Conservation (phyloP, 2,329 filamentous ascomycete species). For the Cylindrodendrum hubeiense region DNA sequence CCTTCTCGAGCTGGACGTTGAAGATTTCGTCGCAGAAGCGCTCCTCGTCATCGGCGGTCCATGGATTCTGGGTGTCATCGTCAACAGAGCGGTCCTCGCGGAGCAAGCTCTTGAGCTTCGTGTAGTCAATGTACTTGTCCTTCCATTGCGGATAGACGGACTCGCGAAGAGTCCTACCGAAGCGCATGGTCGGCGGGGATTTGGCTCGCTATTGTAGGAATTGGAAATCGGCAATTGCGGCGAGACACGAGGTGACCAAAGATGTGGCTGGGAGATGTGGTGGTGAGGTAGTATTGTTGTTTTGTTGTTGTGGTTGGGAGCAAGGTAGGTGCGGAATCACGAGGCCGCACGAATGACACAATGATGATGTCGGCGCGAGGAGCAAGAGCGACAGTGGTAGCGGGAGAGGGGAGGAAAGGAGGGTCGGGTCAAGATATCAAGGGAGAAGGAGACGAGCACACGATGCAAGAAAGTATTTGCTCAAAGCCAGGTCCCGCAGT, state of each 20-base stretch:
- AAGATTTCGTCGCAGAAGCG: conserved; percentile 95
- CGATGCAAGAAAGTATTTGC: not conserved
- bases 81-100: conserved; percentile 77
- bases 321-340: not conserved
- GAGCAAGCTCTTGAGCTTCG: conserved; percentile 89
- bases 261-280: not conserved
- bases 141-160: conserved; percentile 90
- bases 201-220: conserved; percentile 10
- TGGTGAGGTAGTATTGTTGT: not conserved
- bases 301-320: not conserved
- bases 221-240: conserved; percentile 20
- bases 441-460: not conserved
- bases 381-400: not conserved
- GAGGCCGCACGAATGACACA: not conserved
- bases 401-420: not conserved
- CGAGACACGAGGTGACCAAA: conserved; percentile 8
- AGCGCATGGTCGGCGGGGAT: conserved; percentile 76
- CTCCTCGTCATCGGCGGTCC: conserved; percentile 96
- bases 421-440: too few relatives aligned
- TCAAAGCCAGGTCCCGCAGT: not conserved
- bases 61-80: conserved; percentile 71
- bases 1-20: conserved; percentile 95
- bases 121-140: conserved; percentile 95
- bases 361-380: not conserved
- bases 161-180: conserved; percentile 87